Evolutionary conservation across 2,329 filamentous ascomycete species (phyloP).

Genomic region (Ascochyta viciae-villosae): DNA sequence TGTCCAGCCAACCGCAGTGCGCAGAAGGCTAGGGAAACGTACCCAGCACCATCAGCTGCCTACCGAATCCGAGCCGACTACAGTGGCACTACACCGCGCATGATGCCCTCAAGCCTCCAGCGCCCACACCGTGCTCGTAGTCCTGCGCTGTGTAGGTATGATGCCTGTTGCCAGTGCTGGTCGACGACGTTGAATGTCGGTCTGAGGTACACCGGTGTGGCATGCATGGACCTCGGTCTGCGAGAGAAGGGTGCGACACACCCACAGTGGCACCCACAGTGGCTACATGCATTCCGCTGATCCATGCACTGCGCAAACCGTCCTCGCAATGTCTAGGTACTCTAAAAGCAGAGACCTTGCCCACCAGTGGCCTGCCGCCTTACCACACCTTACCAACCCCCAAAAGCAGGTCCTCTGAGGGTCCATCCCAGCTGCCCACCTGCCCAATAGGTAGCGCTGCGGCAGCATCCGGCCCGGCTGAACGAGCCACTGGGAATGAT

Average conservation of each 20-base stretch:
- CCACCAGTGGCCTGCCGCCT: not conserved
- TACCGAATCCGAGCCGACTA: not conserved
- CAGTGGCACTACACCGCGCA: too few relatives aligned
- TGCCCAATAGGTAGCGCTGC: not conserved
- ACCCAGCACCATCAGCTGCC: not conserved
- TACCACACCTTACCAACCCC: not conserved
- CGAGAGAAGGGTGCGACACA: not conserved
- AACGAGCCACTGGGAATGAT: not conserved
- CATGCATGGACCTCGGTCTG: conserved; percentile 8
- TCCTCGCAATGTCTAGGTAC: too few relatives aligned
- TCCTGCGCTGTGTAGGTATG: too few relatives aligned
- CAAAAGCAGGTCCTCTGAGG: not conserved
- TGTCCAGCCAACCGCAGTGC: conserved; percentile 1
- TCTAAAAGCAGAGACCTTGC: too few relatives aligned
- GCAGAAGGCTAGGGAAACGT: not conserved
- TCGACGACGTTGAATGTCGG: conserved; percentile 1
- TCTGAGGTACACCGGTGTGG: conserved; percentile 12
- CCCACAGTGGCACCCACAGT: not conserved
- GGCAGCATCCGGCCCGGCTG: conserved; percentile 9
- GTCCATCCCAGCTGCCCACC: not conserved
- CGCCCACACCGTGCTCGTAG: not conserved
- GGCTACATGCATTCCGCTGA: not conserved
- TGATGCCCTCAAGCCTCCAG: not conserved
- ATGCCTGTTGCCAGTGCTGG: not conserved
- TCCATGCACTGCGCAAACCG: not conserved